Base-by-base conservation (phyloP, 257 asterid genomes). In the Paraleonurus japonicus region DNA sequence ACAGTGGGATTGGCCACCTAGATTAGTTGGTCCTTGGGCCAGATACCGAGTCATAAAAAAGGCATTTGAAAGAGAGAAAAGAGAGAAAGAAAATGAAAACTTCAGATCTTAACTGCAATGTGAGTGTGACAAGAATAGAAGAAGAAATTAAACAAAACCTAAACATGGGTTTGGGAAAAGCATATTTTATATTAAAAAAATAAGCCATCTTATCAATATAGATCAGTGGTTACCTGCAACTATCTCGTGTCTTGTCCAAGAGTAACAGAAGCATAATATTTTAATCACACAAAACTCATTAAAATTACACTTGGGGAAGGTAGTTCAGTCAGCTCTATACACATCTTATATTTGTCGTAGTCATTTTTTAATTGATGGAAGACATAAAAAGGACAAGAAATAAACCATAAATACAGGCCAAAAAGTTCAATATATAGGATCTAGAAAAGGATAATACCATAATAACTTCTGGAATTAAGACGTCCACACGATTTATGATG, bases 391-490 rank as follows among this genome's bases (percentile, higher is more conserved):
- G 30, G 57, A 54, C 58, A 54, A 61, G 24, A 4, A 15, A 65
- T 62, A 66, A 58, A 69, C 17, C 53, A 65, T 65, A 47, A 19
- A 53, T 68, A 72, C 37, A 51, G 54, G 65, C 70, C 22, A 39
- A 63, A 43, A 11, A 69, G 54, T 11, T 65, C 67, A 69, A 22
- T 55, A 61, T 37, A 65, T 81, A 80, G 65, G 72, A 57, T 60
- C 62, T 69, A 35, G 37, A 41, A 71, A 72, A 82, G 69, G 65
- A 65, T 50, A 76, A 68, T 82, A 94, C 98, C 97, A 80, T 85
- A 73, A 94, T 80, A 79, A 94, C 73, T 80, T 94, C 97, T 61
- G 98, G 98, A 81, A 93, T 90, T 81, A 93, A 87, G 81, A 93
- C 97, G 45, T 93, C 95, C 81, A 90, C 97, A 24, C 70, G 88